Base-by-base conservation (phyloP, 2,329 filamentous ascomycete species). In the Dothideomycetidae sp. region DNA sequence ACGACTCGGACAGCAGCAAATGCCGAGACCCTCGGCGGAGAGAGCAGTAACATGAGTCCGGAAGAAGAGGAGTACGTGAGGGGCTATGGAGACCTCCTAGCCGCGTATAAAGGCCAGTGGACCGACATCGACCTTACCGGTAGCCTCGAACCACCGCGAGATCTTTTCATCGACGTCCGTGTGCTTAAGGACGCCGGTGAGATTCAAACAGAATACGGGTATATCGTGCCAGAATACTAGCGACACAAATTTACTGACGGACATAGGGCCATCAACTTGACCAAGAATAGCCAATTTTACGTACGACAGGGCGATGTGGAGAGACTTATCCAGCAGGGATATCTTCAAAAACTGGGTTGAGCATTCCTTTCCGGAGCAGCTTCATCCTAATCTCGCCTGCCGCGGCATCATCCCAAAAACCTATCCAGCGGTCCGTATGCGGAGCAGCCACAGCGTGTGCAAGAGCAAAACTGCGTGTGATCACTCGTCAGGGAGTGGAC, bases 171-270 rank as follows among this genome's bases (percentile, higher is more conserved):
- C 50, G 90, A 98, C 57, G 90, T 98, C 23, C 70, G 90, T 32
- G 90, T 98, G 33, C 62, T 98, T 46, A 94, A 90, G 57, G 90
- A 98, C 63, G 90, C 88, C 1, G 90, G 92, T 3, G 90, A 98
- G 65, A 94, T 98, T 46, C 88, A 98, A 63, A 98, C 90, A 0
- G 92, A 98, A 67, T 98, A 98, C 55, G 90, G 90, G 81, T 93
- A 68, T 59, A n/a, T n/a, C n/a, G n/a, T n/a, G n/a, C n/a, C n/a
- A n/a, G n/a, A n/a, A n/a, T n/a, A n/a, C n/a, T n/a, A n/a, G n/a
- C n/a, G n/a, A n/a, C n/a, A n/a, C n/a, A n/a, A n/a, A n/a, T n/a
- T 49, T 29, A 49, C 38, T 15, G 10, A n/a, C 14, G 14, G 5
- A 14, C 12, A 21, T 49, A 93, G 85, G 11, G 82, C 86, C 10